phyloP scores from a whole-genome alignment of 2,329 filamentous ascomycete species.

The Fonsecaea monophora region DNA sequence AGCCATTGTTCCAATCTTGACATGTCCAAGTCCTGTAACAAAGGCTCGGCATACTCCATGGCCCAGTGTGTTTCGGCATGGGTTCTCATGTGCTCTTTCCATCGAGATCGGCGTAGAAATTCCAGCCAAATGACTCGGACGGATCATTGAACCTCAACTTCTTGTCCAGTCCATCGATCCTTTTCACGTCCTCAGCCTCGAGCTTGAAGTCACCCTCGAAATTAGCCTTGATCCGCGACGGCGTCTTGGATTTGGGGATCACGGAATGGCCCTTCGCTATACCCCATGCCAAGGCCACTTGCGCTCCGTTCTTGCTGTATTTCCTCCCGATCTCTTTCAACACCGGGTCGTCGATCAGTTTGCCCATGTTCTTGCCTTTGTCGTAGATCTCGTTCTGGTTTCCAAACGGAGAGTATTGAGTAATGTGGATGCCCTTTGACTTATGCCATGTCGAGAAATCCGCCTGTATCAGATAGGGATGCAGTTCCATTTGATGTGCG shows the following conservation, averaged over 20 bases:
- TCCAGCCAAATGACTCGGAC: slow-evolving; percentile 61
- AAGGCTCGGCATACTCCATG: too few relatives aligned
- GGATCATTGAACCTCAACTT: slow-evolving; percentile 70
- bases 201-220: slow-evolving; percentile 65
- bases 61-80: too few relatives aligned
- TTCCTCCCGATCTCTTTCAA: slow-evolving; percentile 60
- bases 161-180: slow-evolving; percentile 63
- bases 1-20: background rate
- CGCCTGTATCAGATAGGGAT: slow-evolving; percentile 61
- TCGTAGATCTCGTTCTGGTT: slow-evolving; percentile 61
- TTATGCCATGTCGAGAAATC: slow-evolving; percentile 59
- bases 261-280: slow-evolving; percentile 59
- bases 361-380: slow-evolving; percentile 51
- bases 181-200: slow-evolving; percentile 62
- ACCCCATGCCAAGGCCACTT: slow-evolving; percentile 63
- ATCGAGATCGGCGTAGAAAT: slow-evolving; percentile 66
- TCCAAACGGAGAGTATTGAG: slow-evolving; percentile 63
- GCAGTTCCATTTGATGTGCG: slow-evolving; percentile 60
- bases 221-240: slow-evolving; percentile 51
- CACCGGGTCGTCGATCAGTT: slow-evolving; percentile 60
- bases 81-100: slow-evolving; percentile 46
- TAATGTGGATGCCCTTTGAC: slow-evolving; percentile 59
- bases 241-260: slow-evolving; percentile 55
- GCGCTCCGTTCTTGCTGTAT: slow-evolving; percentile 58
- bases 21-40: too few relatives aligned